These are phyloP conservation scores for Danielozyma ontarioensis DNA, from an alignment of 805 yeast genomes.

Conservation along the genomic window DNA sequence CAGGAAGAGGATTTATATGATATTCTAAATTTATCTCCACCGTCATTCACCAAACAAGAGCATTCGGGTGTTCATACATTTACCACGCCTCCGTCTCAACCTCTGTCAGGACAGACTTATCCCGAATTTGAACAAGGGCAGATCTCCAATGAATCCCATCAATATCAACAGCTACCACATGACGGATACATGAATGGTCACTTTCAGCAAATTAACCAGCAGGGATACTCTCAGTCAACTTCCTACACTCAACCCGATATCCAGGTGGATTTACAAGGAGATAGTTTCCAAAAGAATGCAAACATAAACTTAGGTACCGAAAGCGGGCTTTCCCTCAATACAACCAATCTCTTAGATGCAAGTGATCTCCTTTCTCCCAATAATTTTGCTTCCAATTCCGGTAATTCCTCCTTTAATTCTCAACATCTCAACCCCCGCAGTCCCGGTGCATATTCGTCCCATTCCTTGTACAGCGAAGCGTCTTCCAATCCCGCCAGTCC, in stretches of 20 bases:
- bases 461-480: slow-evolving; percentile 31
- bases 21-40: slow-evolving; percentile 28
- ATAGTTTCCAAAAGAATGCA: slow-evolving; percentile 4
- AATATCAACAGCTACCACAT: no score
- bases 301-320: slow-evolving; percentile 6
- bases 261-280: neutral
- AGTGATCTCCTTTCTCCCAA: slow-evolving; percentile 15
- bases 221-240: no score
- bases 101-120: neutral
- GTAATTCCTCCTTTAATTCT: slow-evolving; percentile 8
- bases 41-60: slow-evolving; percentile 1
- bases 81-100: neutral
- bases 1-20: slow-evolving; percentile 25
- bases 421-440: slow-evolving; percentile 14
- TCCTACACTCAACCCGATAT: neutral
- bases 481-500: slow-evolving; percentile 35
- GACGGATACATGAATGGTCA: neutral
- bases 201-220: no score
- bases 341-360: slow-evolving; percentile 8
- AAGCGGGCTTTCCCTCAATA: slow-evolving; percentile 4
- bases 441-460: slow-evolving; percentile 13
- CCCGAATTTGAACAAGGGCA: no score
- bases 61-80: neutral
- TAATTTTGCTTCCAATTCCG: slow-evolving; percentile 5
- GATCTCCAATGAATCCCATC: no score